Base-by-base conservation (phyloP, 257 asterid genomes). In the Solanum gandarillasii region DNA sequence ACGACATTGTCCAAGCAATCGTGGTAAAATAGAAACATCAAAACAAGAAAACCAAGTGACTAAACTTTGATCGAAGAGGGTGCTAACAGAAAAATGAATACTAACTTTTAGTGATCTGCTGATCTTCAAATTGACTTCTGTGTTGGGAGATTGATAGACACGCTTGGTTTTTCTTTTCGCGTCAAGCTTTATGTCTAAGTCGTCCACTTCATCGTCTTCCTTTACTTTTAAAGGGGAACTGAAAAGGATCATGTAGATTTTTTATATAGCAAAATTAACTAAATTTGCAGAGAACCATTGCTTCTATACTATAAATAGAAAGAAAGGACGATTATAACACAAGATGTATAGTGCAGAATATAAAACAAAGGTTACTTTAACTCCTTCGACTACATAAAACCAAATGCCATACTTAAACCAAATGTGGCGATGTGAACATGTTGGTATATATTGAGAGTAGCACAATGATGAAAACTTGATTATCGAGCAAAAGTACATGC, bases 41-140 rank as follows among this genome's bases (percentile, higher is more conserved):
- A 86, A 85, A 55, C 1, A 72, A 72, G 43, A 21, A 82, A 82
- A 29, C 20, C 70, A 82, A 29, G 12, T 29, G 39, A 27, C 25
- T 27, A 7, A 7, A 43, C 9, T 81, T 46, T 46, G 85, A 81
- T 81, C 5, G 27, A 46, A 46, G 65, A 25, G 12, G 58, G 25
- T 20, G 68, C 85, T 68, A 18, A 7, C 35, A 88, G 87, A 90
- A 72, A 90, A 91, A 89, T 91, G 91, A 90, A 73, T 88, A 93
- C 98, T 92, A 93, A 97, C 99, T 95, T 95, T 97, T 74, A 95
- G 90, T 48, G 99, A 92, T 94, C 98, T 91, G 93, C 99, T 97
- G 92, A 95, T 97, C 96, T 95, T 97, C 96, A 94, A 88, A 91
- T 93, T 96, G 78, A 97, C 98, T 93, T 95, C 98, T 36, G 98